phyloP scores from a whole-genome alignment of 2,329 filamentous ascomycete genomes.

The Fusarium sp. region DNA sequence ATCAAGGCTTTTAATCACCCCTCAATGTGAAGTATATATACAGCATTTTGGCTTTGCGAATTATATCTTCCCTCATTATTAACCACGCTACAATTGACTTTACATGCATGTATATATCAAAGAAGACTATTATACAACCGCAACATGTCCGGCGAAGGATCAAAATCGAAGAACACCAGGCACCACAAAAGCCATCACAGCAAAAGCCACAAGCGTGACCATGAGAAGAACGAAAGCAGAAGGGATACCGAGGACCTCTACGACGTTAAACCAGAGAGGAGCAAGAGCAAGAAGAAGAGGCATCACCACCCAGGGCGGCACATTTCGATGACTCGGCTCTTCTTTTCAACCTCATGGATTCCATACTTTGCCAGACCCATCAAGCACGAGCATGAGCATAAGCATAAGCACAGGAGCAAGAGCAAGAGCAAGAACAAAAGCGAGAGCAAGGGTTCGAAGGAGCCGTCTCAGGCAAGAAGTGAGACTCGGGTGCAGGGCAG shows the following conservation, averaged over 20 bases:
- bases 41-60: neutral
- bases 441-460: slow-evolving; percentile 11
- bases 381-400: neutral
- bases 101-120: neutral
- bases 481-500: neutral
- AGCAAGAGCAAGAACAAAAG: too few species aligned
- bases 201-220: neutral
- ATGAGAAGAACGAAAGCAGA: neutral
- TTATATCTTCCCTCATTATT: neutral
- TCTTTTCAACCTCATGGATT: slow-evolving; percentile 3
- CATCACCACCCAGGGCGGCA: neutral
- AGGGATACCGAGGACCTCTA: neutral
- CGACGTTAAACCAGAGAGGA: neutral
- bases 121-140: neutral
- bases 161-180: slow-evolving; percentile 10
- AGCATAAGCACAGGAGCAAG: neutral
- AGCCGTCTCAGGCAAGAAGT: neutral
- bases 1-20: slow-evolving; percentile 22
- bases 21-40: slow-evolving; percentile 21
- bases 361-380: neutral
- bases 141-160: slow-evolving; percentile 6
- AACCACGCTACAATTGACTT: neutral
- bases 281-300: slow-evolving; percentile 8
- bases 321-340: neutral
- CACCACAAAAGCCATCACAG: slow-evolving; percentile 5